Conservation (phyloP, 108 stramenopile genomes). For the Thalassiosira profunda region DNA sequence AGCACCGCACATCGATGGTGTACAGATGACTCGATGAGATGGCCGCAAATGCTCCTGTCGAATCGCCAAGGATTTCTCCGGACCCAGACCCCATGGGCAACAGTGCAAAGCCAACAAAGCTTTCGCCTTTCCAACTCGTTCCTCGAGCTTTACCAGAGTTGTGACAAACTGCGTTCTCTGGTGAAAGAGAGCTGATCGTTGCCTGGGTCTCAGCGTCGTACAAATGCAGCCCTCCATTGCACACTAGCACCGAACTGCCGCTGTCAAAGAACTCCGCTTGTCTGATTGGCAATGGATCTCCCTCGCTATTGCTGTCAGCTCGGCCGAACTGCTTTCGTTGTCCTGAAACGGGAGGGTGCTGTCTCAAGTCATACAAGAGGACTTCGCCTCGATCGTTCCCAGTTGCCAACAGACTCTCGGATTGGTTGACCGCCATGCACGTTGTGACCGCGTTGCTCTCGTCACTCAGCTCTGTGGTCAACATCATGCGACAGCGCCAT, state of each 20-base stretch:
- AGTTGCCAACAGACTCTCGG: conserved; percentile 20
- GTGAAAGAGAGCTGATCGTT: conserved; percentile 4
- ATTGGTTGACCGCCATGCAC: conserved; percentile 19
- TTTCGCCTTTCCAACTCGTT: background rate
- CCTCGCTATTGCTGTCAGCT: background rate
- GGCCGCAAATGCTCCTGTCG: conserved; percentile 19
- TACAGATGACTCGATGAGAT: conserved; percentile 32
- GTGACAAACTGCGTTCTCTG: background rate
- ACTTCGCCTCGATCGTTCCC: conserved; percentile 30
- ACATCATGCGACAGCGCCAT: conserved; percentile 32
- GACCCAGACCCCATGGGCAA: conserved; percentile 4
- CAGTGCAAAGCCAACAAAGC: conserved; percentile 4
- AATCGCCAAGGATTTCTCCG: conserved; percentile 9
- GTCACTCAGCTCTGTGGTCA: conserved; percentile 8
- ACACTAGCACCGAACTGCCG: background rate
- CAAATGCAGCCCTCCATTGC: conserved; percentile 27
- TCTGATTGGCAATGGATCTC: background rate
- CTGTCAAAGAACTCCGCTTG: conserved; percentile 23
- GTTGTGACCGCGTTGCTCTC: background rate
- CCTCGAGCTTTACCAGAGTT: background rate
- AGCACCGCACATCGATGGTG: conserved; percentile 26
- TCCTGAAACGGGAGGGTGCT: conserved; percentile 19
- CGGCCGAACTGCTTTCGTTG: background rate
- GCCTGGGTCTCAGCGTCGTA: conserved; percentile 16
- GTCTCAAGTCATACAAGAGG: conserved; percentile 33